Conservation (phyloP, 768 basidiomycete species). For the Pholiota conissans region DNA sequence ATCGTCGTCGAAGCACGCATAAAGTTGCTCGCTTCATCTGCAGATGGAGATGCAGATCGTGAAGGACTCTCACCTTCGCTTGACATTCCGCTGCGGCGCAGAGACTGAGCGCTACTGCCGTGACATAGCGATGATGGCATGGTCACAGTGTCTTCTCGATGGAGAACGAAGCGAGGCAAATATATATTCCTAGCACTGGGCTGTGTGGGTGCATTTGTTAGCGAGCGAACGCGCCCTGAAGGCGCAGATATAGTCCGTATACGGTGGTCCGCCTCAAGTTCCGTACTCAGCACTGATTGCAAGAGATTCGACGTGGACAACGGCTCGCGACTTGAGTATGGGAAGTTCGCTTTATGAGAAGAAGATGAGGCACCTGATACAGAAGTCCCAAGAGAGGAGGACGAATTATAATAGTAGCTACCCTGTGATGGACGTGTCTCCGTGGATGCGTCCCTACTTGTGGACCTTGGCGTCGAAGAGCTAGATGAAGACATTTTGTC, state of each 20-base stretch:
- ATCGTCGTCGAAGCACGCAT: background rate
- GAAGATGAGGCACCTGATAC: slow-evolving; percentile 23
- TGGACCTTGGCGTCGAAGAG: slow-evolving; percentile 16
- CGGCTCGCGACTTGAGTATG: slow-evolving; percentile 1
- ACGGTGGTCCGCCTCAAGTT: slow-evolving; percentile 11
- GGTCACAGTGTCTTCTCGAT: background rate
- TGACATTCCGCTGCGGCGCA: slow-evolving; percentile 11
- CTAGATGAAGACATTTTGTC: background rate
- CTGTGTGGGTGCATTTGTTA: background rate
- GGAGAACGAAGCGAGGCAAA: background rate
- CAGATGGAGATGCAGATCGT: slow-evolving; percentile 28
- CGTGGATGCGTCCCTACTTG: slow-evolving; percentile 19
- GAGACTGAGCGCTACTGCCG: background rate
- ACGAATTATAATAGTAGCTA: slow-evolving; percentile 23
- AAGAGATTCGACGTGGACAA: background rate
- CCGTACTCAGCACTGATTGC: slow-evolving; percentile 10
- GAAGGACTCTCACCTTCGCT: slow-evolving; percentile 29
- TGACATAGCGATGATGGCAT: background rate
- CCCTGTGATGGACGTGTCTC: slow-evolving; percentile 12
- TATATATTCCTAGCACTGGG: background rate
- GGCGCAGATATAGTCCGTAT: background rate
- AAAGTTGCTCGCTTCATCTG: slow-evolving; percentile 15
- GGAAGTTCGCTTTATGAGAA: slow-evolving; percentile 15
- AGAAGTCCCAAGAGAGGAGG: slow-evolving; percentile 27
- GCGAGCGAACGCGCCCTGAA: background rate